Base-by-base conservation (phyloP, 306 rosid species). In the Acacia crassicarpa region DNA sequence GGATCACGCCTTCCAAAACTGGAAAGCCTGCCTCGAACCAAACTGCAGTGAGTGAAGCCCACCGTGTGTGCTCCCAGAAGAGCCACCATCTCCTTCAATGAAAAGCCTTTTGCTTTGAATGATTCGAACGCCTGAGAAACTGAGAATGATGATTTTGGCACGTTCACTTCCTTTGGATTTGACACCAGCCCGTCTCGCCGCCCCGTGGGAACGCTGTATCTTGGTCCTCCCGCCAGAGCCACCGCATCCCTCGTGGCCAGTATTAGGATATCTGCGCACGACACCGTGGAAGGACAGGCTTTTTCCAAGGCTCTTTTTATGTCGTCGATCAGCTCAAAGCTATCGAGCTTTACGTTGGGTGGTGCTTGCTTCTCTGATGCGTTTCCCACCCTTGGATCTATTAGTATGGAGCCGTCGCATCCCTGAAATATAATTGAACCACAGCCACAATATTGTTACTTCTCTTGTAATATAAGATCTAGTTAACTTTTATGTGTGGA, bases 41-140 rank as follows among this genome's bases (percentile, higher is more conserved):
- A 89, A 11, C 22, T 68, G 51, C 97, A 90, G 51, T 89, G 94
- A 3, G 80, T 70, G 3, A 86, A 56, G 9, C 94, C 94, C 35
- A 90, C 85, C 0, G 97, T 90, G 76, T 92, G 97, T 3, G 91
- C 94, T 7, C 97, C 97, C 35, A 90, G 51, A 15, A 92, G 91
- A 3, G 90, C 83, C 6, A 87, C 88, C 93, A 91, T 92, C 46
- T 90, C 91, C 4, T 76, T 77, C 23, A 80, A 32, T 3, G 87
- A 63, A 69, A 92, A 6, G 1, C 90, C 86, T 2, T 80, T 89
- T 48, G 23, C 41, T 0, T 33, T 43, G 78, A 91, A 91, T 2
- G 43, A 1, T 20, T 74, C 72, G 7, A 81, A 43, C 3, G 89
- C 89, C 2, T 11, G 25, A 7, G 87, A n/a, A 23, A 88, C 88